Percentiles rank a stretch among this genome's conserved stretches.
Evolutionary conservation across 345 rosid genomes (phyloP).

Genomic region (Salix arbutifolia): DNA sequence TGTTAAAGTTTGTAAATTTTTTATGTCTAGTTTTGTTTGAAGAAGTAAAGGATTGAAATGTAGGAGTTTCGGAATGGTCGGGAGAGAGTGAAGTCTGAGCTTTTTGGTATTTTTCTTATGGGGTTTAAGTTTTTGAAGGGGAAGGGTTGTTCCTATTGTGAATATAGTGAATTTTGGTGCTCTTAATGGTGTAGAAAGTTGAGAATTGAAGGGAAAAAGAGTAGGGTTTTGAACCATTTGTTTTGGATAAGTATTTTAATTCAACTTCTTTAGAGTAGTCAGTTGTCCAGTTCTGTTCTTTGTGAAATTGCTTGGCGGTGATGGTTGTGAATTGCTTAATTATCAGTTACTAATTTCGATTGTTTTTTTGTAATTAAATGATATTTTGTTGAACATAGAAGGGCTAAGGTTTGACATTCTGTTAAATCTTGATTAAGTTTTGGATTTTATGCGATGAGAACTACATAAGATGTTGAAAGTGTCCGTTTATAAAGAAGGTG

Average conservation of each 20-base stretch:
- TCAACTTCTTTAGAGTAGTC: neutral
- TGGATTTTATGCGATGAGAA: neutral
- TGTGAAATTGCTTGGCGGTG: neutral
- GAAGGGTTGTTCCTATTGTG: neutral
- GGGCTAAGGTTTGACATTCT: neutral
- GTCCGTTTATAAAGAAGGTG: neutral
- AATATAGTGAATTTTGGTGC: neutral
- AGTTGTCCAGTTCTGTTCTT: neutral
- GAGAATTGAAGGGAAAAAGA: neutral
- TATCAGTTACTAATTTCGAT: neutral
- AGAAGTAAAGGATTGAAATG: neutral
- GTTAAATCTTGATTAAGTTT: neutral
- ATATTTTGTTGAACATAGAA: neutral
- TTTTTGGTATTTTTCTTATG: neutral
- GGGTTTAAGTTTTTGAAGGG: neutral
- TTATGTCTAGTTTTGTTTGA: neutral
- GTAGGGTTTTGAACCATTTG: neutral
- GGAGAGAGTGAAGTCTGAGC: neutral
- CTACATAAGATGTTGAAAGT: neutral
- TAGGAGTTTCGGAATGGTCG: neutral
- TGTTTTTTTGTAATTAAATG: neutral
- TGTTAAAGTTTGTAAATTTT: neutral
- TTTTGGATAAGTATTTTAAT: neutral
- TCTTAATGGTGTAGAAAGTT: neutral
- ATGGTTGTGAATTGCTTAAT: neutral